Conservation (phyloP, 2,329 filamentous ascomycete genomes). For the Fusarium nanum region DNA sequence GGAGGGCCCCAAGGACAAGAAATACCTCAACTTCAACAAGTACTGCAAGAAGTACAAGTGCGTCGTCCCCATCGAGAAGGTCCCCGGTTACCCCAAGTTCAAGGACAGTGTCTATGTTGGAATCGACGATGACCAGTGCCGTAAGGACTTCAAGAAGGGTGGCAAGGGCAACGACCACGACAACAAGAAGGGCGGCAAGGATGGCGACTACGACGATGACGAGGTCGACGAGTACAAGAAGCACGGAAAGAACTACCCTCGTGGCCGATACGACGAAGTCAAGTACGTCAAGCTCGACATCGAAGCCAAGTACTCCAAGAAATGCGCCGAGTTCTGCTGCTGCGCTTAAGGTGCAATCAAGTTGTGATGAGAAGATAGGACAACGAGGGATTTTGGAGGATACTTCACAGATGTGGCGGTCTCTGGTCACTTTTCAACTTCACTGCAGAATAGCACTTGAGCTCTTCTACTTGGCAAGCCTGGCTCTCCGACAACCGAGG, state of each 20-base stretch:
- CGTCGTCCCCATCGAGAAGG: slow-evolving; percentile 30
- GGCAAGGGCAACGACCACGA: background rate
- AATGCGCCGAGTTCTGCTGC: slow-evolving; percentile 30
- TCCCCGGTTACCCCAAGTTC: slow-evolving; percentile 31
- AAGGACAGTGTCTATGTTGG: slow-evolving; percentile 27
- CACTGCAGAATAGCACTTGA: background rate
- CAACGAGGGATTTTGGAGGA: background rate
- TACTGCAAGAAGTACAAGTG: slow-evolving; percentile 38
- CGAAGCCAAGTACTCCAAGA: slow-evolving; percentile 23
- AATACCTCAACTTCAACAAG: slow-evolving; percentile 34
- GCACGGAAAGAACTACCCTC: background rate
- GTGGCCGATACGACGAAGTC: slow-evolving; percentile 1
- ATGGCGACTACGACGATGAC: background rate
- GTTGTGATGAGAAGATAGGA: background rate
- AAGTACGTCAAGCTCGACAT: slow-evolving; percentile 28
- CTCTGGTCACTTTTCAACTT: slow-evolving; percentile 6
- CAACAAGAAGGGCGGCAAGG: background rate
- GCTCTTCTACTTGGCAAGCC: background rate
- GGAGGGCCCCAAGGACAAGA: slow-evolving; percentile 10
- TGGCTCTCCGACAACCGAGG: background rate
- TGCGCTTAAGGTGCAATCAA: slow-evolving; percentile 4
- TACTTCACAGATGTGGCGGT: background rate
- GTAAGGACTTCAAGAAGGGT: slow-evolving; percentile 2
- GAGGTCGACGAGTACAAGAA: background rate
- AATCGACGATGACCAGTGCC: slow-evolving; percentile 37